Evolutionary conservation across 495 filamentous ascomycete species (phyloP), one percentile per base, ranked within the genome.

Genomic region (Lasiosphaeria ovina): DNA sequence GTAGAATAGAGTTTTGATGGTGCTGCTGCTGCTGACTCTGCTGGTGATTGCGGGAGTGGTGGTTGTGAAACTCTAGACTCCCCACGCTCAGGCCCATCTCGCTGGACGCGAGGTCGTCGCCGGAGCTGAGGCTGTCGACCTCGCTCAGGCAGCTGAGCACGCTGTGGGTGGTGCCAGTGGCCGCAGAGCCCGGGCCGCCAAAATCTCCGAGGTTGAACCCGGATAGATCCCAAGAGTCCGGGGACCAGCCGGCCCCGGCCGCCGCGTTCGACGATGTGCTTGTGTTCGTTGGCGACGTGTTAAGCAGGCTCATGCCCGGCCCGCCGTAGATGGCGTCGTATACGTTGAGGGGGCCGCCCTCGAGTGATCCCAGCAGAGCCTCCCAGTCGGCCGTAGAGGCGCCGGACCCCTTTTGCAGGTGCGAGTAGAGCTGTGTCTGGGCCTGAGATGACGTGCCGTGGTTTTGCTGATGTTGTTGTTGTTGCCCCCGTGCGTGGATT

Each of bases 251-350:
- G 9, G 71, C 66, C 34, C 67, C 65, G 24, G 24, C 2, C 24
- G 24, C 24, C 2, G 24, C 24, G 2, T 24, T 24, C 24, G 24
- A 24, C 2, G 24, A 24, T 24, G 24, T 2, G 24, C 24, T 24
- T n/a, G 73, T 62, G 9, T 68, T 24, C 32, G 70, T 73, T 4
- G 64, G 65, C 12, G 76, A 69, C 6, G 70, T 78, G 14, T 79
- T 78, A 24, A 73, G 64, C 24, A 79, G 38, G 9, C 70, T 70
- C 4, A 81, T 50, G 12, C 83, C 79, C 49, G 83, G 84, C 12
- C 88, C 88, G 51, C 89, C 90, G 66, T 93, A 93, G 55, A 93
- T 91, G 9, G 87, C 85, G 62, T 89, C 90, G 79, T 92, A 94
- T 9, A 93, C 85, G 67, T 91, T 93, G 14, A 86, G 85, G 66